Conservation (phyloP, 1,139 yeast genomes). For the Candida buenavistaensis region DNA sequence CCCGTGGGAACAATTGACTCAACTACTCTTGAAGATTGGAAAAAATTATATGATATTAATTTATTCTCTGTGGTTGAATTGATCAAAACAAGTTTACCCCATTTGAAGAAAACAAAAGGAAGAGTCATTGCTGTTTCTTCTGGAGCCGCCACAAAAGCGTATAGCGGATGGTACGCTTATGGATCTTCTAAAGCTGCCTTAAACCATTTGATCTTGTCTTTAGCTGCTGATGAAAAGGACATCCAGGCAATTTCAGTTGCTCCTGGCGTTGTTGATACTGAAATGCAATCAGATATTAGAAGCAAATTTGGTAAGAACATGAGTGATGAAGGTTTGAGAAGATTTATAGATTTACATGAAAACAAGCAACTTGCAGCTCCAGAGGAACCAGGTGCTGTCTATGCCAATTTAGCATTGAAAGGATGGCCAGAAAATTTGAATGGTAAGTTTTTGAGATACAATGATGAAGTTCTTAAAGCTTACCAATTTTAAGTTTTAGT, state of each 20-base stretch:
- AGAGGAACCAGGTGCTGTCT: slow-evolving; percentile 66
- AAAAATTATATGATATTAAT: slow-evolving; percentile 67
- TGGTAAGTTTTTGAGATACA: slow-evolving; percentile 66
- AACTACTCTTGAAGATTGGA: slow-evolving; percentile 60
- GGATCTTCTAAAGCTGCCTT: slow-evolving; percentile 90
- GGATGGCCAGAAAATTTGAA: slow-evolving; percentile 57
- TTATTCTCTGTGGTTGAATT: slow-evolving; percentile 73
- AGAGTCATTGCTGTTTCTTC: slow-evolving; percentile 75
- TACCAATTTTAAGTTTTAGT: slow-evolving; percentile 6
- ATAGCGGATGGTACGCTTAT: slow-evolving; percentile 84
- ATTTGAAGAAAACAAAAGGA: slow-evolving; percentile 58
- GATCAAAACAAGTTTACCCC: slow-evolving; percentile 58
- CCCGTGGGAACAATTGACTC: slow-evolving; percentile 66
- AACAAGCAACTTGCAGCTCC: slow-evolving; percentile 61
- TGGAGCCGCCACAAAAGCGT: slow-evolving; percentile 70
- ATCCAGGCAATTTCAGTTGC: slow-evolving; percentile 70
- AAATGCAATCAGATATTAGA: slow-evolving; percentile 80
- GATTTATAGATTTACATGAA: slow-evolving; percentile 61
- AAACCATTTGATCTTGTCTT: slow-evolving; percentile 66
- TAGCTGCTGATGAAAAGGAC: slow-evolving; percentile 66
- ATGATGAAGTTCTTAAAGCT: slow-evolving; percentile 33
- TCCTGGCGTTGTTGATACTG: slow-evolving; percentile 92
- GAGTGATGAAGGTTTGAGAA: slow-evolving; percentile 54
- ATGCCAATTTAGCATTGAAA: slow-evolving; percentile 59
- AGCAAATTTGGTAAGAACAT: slow-evolving; percentile 54